These are phyloP conservation scores for Kodamaea jinghongensis DNA, from an alignment of 805 yeast genomes.

Conservation along the genomic window DNA sequence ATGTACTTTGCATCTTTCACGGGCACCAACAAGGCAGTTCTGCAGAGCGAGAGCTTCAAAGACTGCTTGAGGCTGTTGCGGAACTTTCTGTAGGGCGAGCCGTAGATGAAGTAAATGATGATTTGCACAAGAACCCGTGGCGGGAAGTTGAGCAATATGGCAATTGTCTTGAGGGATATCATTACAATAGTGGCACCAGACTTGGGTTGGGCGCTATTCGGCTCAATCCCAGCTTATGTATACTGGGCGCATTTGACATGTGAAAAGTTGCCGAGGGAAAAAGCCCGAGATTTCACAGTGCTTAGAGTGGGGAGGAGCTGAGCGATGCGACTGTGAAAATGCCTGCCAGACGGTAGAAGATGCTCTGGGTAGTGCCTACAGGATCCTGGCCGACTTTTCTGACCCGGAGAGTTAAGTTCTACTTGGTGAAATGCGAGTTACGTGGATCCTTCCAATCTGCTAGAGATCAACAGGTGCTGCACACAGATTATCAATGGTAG, in stretches of 20 bases:
- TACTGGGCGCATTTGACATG: not conserved
- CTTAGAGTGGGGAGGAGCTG: too few species aligned
- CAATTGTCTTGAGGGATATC: slow-evolving; percentile 8
- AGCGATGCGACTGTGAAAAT: too few species aligned
- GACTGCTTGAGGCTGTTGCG: slow-evolving; percentile 11
- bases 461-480: too few species aligned
- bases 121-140: slow-evolving; percentile 13
- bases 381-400: too few species aligned
- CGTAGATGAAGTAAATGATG: slow-evolving; percentile 12
- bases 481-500: too few species aligned
- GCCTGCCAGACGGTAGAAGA: too few species aligned
- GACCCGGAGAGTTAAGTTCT: too few species aligned
- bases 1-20: slow-evolving; percentile 13
- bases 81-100: slow-evolving; percentile 17
- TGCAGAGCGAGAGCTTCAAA: slow-evolving; percentile 14
- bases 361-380: too few species aligned
- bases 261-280: not conserved
- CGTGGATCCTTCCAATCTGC: too few species aligned
- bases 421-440: too few species aligned
- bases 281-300: too few species aligned
- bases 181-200: slow-evolving; percentile 3
- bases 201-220: too few species aligned
- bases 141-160: slow-evolving; percentile 14
- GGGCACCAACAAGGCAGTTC: slow-evolving; percentile 15
- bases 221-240: not conserved